Percentiles rank a stretch among this genome's conserved stretches.
Evolutionary conservation across 495 filamentous ascomycete species (phyloP).

Genomic region (Penicillium simplicissimum): DNA sequence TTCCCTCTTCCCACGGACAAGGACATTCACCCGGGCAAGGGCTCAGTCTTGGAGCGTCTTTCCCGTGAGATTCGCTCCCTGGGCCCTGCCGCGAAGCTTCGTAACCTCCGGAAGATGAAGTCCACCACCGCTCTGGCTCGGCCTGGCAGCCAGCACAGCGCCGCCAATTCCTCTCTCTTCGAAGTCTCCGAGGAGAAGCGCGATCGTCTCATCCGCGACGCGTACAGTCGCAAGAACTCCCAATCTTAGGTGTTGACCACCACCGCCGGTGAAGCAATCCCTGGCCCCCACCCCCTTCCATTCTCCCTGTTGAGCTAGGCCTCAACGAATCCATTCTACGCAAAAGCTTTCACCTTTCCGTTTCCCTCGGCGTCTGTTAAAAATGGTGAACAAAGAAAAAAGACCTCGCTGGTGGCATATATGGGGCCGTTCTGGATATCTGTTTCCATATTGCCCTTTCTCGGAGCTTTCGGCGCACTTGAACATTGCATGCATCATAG

Average conservation of each 20-base stretch:
- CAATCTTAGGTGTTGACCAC: conserved; percentile 31
- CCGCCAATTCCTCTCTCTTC: conserved; percentile 38
- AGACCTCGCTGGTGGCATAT: conserved; percentile 19
- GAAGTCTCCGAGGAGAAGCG: conserved; percentile 53
- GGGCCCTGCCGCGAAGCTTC: conserved; percentile 34
- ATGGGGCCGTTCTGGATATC: conserved; percentile 2
- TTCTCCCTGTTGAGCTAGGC: conserved; percentile 11
- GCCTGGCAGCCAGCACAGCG: conserved; percentile 27
- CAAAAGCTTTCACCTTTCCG: conserved; percentile 2
- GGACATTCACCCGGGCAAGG: conserved; percentile 31
- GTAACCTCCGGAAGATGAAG: conserved; percentile 52
- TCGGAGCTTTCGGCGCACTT: conserved; percentile 22
- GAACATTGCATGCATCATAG: conserved; percentile 18
- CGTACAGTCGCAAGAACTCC: conserved; percentile 43
- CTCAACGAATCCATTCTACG: conserved; percentile 6
- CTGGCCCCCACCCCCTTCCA: background rate
- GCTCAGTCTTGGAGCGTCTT: conserved; percentile 59
- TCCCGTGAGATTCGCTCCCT: conserved; percentile 57
- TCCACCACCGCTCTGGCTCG: conserved; percentile 43
- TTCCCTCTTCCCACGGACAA: conserved; percentile 31
- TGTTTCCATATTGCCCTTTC: conserved; percentile 15
- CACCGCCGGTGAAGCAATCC: conserved; percentile 2
- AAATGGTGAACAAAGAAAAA: conserved; percentile 15
- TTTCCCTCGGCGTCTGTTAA: conserved; percentile 15
- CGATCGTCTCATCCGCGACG: conserved; percentile 50